Evolutionary conservation across 2,329 filamentous ascomycete genomes (phyloP), one percentile per base, ranked within the genome.

Genomic region (Claviceps citrina): DNA sequence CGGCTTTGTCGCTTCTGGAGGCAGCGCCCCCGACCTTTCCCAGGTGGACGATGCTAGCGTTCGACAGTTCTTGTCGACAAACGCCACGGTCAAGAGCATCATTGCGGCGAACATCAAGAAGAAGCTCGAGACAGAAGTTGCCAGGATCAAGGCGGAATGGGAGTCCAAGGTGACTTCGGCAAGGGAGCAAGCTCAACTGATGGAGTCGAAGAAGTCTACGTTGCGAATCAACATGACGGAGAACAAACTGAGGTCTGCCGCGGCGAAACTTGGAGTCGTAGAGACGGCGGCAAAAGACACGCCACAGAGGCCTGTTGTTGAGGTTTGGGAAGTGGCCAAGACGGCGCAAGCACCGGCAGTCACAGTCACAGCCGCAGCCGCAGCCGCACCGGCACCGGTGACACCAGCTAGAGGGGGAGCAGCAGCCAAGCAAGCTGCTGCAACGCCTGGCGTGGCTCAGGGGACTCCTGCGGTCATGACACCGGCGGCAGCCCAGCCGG

Each of bases 261-360:
- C 69, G 38, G 82, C 80, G 4, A 93, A 91, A 63, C 63, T 93
- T 25, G 71, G 73, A 1, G 75, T 91, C 1, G 82, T 96, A 3
- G 73, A 86, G 52, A 82, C 76, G 35, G 87, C 89, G 10, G 85
- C 81, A 0, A 71, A 70, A n/a, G 81, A 93, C 36, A 95, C 87
- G 1, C 89, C 89, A 0, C 70, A 89, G 51, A 78, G 77, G 54
- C 76, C 86, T 0, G 85, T 96, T 4, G 73, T 66, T 8, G 86
- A 95, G 58, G 87, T 95, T 0, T 95, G 84, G 83, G 77, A 81
- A 46, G 64, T 83, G 40, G 86, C 81, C 0, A 87, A 89, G 60
- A 66, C 39, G 16, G 53, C 60, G 18, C 55, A 57, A 31, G 49
- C 56, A 18, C 44, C 47, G 4, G 10, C 51, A 33, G 16, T n/a